Evolutionary conservation across 257 asterid genomes (phyloP).

Genomic region (Solanum pimpinellifolium): DNA sequence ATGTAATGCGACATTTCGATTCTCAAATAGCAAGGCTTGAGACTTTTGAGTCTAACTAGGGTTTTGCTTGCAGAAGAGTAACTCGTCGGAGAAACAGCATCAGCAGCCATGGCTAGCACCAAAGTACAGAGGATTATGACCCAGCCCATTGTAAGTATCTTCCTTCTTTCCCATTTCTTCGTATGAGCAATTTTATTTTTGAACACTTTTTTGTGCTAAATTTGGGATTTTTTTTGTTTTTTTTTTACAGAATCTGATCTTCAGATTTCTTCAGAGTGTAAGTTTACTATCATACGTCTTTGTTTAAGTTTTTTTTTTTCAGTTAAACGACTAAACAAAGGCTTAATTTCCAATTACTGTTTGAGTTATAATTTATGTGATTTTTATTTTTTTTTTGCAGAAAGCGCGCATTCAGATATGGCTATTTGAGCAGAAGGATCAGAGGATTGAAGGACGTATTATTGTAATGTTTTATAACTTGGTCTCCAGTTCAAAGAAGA

Average conservation of each 20-base stretch:
- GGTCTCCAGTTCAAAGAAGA: background rate
- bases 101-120: slow-evolving; percentile 50
- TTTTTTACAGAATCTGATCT: slow-evolving; percentile 41
- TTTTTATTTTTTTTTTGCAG: slow-evolving; percentile 9
- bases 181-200: background rate
- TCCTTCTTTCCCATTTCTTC: background rate
- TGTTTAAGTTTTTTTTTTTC: background rate
- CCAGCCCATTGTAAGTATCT: slow-evolving; percentile 38
- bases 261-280: slow-evolving; percentile 64
- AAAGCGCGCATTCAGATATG: slow-evolving; percentile 52
- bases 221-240: background rate
- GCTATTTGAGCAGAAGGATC: slow-evolving; percentile 60
- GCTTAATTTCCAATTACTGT: background rate
- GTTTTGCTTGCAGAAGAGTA: background rate
- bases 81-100: background rate
- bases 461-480: slow-evolving; percentile 17
- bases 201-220: background rate
- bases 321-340: background rate
- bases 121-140: slow-evolving; percentile 64
- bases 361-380: background rate
- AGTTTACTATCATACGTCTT: background rate
- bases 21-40: background rate
- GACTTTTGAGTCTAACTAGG: background rate
- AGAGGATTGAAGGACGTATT: slow-evolving; percentile 54
- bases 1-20: background rate